Conservation (phyloP, 352 stramenopile species). For the Globisporangium iwayamae region DNA sequence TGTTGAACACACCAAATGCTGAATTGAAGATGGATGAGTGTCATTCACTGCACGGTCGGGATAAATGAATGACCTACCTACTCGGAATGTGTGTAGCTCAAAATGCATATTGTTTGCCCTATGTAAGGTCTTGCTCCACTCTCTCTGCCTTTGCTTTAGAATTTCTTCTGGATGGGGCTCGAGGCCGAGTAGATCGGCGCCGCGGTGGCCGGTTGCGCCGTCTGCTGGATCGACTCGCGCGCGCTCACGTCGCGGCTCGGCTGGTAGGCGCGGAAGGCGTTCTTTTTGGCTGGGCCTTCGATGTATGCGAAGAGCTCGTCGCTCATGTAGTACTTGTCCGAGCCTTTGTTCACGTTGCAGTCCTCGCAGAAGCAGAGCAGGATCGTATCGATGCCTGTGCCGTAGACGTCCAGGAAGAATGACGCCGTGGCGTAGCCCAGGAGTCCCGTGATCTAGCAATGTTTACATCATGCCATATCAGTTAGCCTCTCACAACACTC, state of each 20-base stretch:
- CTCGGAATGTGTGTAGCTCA: neutral
- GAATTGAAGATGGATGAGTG: no score
- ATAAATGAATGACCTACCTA: neutral
- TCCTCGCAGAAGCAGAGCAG: slow-evolving; percentile 87
- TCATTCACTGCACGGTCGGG: neutral
- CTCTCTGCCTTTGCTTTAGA: neutral
- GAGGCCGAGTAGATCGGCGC: slow-evolving; percentile 26
- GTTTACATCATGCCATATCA: neutral
- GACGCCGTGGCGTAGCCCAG: slow-evolving; percentile 68
- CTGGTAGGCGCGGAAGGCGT: slow-evolving; percentile 62
- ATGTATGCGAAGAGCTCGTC: slow-evolving; percentile 81
- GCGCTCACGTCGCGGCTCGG: slow-evolving; percentile 19
- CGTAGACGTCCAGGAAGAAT: slow-evolving; percentile 83
- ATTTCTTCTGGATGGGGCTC: slow-evolving; percentile 13
- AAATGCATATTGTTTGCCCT: neutral
- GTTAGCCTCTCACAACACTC: neutral
- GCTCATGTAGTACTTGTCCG: slow-evolving; percentile 81
- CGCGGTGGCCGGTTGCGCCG: slow-evolving; percentile 22
- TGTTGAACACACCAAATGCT: no score
- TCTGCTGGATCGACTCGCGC: slow-evolving; percentile 9
- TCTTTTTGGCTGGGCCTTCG: slow-evolving; percentile 72
- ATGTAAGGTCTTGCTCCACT: neutral
- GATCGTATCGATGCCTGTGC: slow-evolving; percentile 82
- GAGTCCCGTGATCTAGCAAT: slow-evolving; percentile 41
- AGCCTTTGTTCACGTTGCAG: slow-evolving; percentile 77